Evolutionary conservation across 805 yeast species (phyloP).

Genomic region (Pichia phayaonensis): DNA sequence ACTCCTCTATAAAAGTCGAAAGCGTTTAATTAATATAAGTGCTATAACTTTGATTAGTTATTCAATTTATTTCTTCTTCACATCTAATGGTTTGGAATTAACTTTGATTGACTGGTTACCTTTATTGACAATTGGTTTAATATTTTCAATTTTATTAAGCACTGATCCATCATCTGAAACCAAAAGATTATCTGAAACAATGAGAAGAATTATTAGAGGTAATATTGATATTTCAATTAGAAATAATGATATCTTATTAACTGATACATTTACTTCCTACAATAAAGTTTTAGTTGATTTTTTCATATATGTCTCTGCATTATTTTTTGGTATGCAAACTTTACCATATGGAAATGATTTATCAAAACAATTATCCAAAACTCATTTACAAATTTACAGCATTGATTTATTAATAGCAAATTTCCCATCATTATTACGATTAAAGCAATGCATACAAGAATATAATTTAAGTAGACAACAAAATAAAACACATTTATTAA

Average conservation of each 20-base stretch:
- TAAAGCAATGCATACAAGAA: slow-evolving; percentile 77
- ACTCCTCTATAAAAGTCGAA: slow-evolving; percentile 13
- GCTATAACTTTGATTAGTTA: slow-evolving; percentile 23
- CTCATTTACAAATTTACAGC: slow-evolving; percentile 23
- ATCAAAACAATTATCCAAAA: slow-evolving; percentile 23
- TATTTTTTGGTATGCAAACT: slow-evolving; percentile 29
- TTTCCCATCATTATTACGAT: slow-evolving; percentile 67
- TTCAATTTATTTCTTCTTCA: slow-evolving; percentile 22
- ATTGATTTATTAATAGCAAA: slow-evolving; percentile 26
- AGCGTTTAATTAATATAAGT: slow-evolving; percentile 17
- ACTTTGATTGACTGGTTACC: slow-evolving; percentile 30
- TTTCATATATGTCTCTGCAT: slow-evolving; percentile 45
- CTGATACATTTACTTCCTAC: slow-evolving; percentile 83
- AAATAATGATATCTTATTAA: slow-evolving; percentile 71
- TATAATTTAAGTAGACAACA: slow-evolving; percentile 38
- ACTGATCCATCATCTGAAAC: slow-evolving; percentile 25
- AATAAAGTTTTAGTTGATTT: slow-evolving; percentile 70
- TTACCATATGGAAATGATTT: slow-evolving; percentile 22
- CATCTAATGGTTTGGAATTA: slow-evolving; percentile 19
- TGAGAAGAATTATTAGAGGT: slow-evolving; percentile 50
- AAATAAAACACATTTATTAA: slow-evolving; percentile 52
- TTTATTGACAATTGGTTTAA: slow-evolving; percentile 29
- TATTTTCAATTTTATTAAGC: slow-evolving; percentile 31
- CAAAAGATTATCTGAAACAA: slow-evolving; percentile 40
- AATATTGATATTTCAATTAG: slow-evolving; percentile 52